Conservation (phyloP, 1,284 basidiomycete genomes). For the Pseudozyma thailandica region DNA sequence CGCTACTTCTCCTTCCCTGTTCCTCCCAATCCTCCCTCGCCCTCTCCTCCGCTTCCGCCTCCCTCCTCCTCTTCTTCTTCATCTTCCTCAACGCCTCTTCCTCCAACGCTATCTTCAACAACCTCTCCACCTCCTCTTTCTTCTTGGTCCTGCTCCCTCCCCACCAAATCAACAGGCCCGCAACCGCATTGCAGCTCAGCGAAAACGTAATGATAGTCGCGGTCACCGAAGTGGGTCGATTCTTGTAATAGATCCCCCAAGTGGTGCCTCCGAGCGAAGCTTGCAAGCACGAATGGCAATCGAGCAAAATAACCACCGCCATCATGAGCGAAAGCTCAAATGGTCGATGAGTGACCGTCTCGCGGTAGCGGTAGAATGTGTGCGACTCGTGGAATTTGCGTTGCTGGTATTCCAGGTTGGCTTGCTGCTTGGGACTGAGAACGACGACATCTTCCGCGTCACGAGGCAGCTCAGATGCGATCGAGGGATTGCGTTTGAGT, state of each 20-base stretch:
- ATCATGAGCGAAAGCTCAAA: conserved; percentile 73
- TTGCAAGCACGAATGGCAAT: conserved; percentile 70
- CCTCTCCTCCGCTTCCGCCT: conserved; percentile 2
- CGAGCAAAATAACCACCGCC: conserved; percentile 55
- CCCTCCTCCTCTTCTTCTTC: conserved; percentile 19
- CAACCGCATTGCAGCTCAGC: conserved; percentile 83
- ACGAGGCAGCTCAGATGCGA: conserved; percentile 58
- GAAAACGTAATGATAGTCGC: conserved; percentile 79
- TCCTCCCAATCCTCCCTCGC: conserved; percentile 4
- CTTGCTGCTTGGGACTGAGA: conserved; percentile 61
- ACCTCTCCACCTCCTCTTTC: conserved; percentile 77
- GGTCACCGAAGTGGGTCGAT: conserved; percentile 71
- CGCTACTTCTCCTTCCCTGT: background rate
- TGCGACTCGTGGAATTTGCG: conserved; percentile 65
- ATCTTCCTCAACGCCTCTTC: conserved; percentile 57
- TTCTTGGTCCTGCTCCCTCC: conserved; percentile 83
- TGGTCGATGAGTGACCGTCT: conserved; percentile 83
- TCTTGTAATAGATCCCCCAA: conserved; percentile 75
- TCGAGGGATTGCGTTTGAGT: conserved; percentile 57
- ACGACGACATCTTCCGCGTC: conserved; percentile 60
- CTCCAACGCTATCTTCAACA: conserved; percentile 77
- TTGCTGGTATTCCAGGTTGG: conserved; percentile 63
- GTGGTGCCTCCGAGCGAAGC: conserved; percentile 75
- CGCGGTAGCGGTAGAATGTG: conserved; percentile 84
- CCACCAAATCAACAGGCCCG: conserved; percentile 81